A percentile compares a stretch with the other conserved stretches of the same genome.
Evolutionary conservation across 441 rosid genomes (phyloP).

Genomic region (Francoa sonchifolia): DNA sequence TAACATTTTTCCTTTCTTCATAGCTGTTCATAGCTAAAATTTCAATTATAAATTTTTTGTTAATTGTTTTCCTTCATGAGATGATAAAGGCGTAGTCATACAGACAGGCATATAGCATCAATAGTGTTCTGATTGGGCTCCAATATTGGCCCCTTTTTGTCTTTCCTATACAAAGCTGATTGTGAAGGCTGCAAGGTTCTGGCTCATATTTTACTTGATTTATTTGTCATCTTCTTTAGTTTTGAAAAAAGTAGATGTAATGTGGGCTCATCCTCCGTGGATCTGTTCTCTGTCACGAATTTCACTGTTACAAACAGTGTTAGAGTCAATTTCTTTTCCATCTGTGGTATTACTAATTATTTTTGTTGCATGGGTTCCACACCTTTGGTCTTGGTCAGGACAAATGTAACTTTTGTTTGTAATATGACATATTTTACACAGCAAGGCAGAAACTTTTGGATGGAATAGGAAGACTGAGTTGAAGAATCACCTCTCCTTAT

Average conservation of each 20-base stretch:
- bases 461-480: too few relatives aligned
- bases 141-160: slow-evolving; percentile 7
- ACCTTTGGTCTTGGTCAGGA: too few relatives aligned
- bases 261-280: slow-evolving; percentile 15
- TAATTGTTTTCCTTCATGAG: slow-evolving; percentile 3
- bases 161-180: slow-evolving; percentile 11
- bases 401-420: too few relatives aligned
- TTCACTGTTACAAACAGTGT: too few relatives aligned
- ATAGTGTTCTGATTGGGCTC: slow-evolving; percentile 12
- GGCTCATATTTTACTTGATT: slow-evolving; percentile 2
- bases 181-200: slow-evolving; percentile 11
- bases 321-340: background rate
- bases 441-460: too few relatives aligned
- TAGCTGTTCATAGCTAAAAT: slow-evolving; percentile 1
- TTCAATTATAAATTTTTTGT: too few relatives aligned
- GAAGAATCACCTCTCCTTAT: too few relatives aligned
- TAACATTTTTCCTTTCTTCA: slow-evolving; percentile 8
- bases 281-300: slow-evolving; percentile 11
- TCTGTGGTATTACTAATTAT: too few relatives aligned
- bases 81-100: too few relatives aligned
- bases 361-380: too few relatives aligned
- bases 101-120: too few relatives aligned
- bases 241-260: slow-evolving; percentile 8
- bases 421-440: too few relatives aligned
- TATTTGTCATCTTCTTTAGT: slow-evolving; percentile 13